Evolutionary conservation across 805 yeast genomes (phyloP).

Genomic region (Saccharomycopsis sp.): DNA sequence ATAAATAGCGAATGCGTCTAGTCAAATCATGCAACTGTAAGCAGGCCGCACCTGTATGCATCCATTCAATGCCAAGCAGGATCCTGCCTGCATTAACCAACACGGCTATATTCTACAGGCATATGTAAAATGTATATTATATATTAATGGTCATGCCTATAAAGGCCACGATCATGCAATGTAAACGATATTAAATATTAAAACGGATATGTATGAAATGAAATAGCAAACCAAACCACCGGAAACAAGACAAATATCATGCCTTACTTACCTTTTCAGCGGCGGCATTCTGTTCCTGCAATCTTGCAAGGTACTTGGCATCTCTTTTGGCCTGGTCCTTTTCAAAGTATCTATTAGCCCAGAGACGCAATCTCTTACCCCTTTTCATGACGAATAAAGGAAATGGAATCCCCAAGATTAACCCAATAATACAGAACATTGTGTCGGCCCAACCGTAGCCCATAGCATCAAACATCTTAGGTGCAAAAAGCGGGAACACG

Average conservation of each 20-base stretch:
- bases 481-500: slow-evolving; percentile 60
- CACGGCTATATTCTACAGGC: no score
- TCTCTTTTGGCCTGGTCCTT: slow-evolving; percentile 41
- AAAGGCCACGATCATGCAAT: no score
- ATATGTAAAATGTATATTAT: no score
- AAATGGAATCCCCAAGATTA: slow-evolving; percentile 59
- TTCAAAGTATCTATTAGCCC: slow-evolving; percentile 50
- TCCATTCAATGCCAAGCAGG: no score
- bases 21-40: no score
- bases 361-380: slow-evolving; percentile 52
- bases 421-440: slow-evolving; percentile 49
- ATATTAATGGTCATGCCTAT: no score
- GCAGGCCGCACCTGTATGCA: no score
- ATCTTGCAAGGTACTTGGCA: slow-evolving; percentile 23
- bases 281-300: not conserved
- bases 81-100: no score
- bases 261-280: not conserved
- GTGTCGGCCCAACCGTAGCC: slow-evolving; percentile 72
- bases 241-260: no score
- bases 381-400: slow-evolving; percentile 50
- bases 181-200: no score
- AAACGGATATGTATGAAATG: not conserved
- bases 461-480: slow-evolving; percentile 45
- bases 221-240: no score
- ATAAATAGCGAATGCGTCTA: no score